Base-by-base conservation (phyloP, 2,329 filamentous ascomycete genomes). In the Penicillium hordei region DNA sequence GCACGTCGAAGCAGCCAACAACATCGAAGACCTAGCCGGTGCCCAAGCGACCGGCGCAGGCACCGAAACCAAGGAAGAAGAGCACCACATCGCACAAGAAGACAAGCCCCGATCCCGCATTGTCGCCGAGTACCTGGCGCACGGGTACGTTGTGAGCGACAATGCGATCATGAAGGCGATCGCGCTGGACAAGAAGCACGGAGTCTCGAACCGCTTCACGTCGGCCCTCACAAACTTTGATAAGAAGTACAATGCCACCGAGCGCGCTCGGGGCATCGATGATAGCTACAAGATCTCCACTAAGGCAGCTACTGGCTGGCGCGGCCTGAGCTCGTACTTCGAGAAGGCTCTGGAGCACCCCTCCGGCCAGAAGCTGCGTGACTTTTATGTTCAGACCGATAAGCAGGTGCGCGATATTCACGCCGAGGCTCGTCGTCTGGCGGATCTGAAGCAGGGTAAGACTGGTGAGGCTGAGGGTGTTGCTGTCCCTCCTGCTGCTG, bases 71-170 rank as follows among this genome's bases (percentile, higher is more conserved):
- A 82, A 83, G 65, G 77, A 78, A 57, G 84, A 87, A 59, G 68
- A 74, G 51, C 82, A 91, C 68, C 86, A 92, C 67, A 87, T 97
- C 68, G 86, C 88, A 15, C 94, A 99, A 74, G 94, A 99, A 78
- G 92, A 97, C 82, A 99, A 99, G 84, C 94, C 94, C 17, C 89
- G 93, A 69, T 86, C 90, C 40, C 91, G 94, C 69, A 96, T 99
- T 75, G 78, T 97, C 50, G 94, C 94, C 64, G 94, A 99, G 80
- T 97, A 97, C 77, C 89, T 99, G 34, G 93, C 94, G 12, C 91
- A 97, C 70, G 94, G 94, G 67, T 99, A 99, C 79, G 84, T 87
- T 39, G 82, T 97, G 64, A 92, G 84, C 60, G 87, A 89, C 72
- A 80, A 83, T 56, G 90, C 90, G 50, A 88, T 96, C 67, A 85